Evolutionary conservation across 148 eudicot species (phyloP), one percentile per base, ranked within the genome.

Genomic region (Rhododendron mucronatum): DNA sequence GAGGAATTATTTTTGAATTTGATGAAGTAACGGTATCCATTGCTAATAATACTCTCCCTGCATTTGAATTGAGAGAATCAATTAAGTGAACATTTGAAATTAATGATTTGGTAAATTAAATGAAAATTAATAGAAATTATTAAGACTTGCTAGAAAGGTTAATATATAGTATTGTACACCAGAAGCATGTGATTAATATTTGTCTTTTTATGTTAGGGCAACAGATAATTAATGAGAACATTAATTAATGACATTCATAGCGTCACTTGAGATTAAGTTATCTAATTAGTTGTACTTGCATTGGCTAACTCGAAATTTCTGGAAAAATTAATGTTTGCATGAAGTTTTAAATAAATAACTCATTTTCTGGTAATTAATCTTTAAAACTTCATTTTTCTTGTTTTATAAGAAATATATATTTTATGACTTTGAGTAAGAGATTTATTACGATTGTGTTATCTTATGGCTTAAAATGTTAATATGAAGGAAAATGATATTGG

Each of bases 221-320:
- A 16, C 14, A 77, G 15, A 2, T 30, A 30, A 30, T 41, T 41
- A 77, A 77, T 77, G 51, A 77, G 80, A 41, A 77, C 45, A 41
- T 41, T 41, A 77, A 75, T 37, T 75, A 35, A 77, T 77, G 80
- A 44, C 30, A 77, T 44, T 77, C 14, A 44, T 21, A 77, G 80
- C 80, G 3, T 41, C 80, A 5, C 47, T 23, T 57, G 63, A 57
- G 63, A 18, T 41, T 15, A 20, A 77, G 2, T 77, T 44, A 37
- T 75, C 18, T 74, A 41, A 41, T 41, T 3, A 7, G 1, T 41
- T 75, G 12, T 37, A 75, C 10, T 35, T 75, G 44, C 20, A 15
- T 37, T 15, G 79, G n/a, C 9, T 4, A 37, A 15, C 79, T 5
- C 9, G 30, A 76, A 91, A 91, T 90, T 93, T 88, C 88, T 92